phyloP scores from a whole-genome alignment of 2,329 filamentous ascomycete genomes.

The Anisogramma anomala region DNA sequence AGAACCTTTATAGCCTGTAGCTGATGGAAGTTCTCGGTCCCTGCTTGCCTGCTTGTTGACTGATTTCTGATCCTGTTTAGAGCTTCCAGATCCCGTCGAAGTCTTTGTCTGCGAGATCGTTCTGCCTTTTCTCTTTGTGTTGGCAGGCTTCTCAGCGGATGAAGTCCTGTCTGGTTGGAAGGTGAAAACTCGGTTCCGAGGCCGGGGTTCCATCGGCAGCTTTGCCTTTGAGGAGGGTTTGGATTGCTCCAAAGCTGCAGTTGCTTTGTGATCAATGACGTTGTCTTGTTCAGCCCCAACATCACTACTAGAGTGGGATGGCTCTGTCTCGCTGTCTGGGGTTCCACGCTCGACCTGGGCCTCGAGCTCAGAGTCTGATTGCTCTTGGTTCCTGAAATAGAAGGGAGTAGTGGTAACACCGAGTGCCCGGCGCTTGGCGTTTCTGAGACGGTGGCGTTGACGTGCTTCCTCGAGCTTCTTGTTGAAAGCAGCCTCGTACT shows the following conservation, averaged over 20 bases:
- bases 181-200: constrained; percentile 2
- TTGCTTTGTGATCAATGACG: constrained; percentile 3
- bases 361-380: constrained; percentile 9
- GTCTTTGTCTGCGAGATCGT: neutral
- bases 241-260: neutral
- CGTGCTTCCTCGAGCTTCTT: constrained; percentile 21
- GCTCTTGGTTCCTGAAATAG: constrained; percentile 16
- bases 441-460: constrained; percentile 31
- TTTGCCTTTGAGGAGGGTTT: constrained; percentile 1
- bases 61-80: neutral
- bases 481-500: constrained; percentile 26
- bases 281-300: constrained; percentile 8
- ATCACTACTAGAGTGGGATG: too few species aligned
- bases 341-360: neutral
- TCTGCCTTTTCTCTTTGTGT: neutral
- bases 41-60: neutral
- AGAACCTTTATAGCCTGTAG: constrained; percentile 26
- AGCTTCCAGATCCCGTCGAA: neutral
- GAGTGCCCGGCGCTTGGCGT: constrained; percentile 29
- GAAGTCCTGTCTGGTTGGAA: constrained; percentile 33
- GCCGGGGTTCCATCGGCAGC: neutral
- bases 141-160: constrained; percentile 17
- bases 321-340: neutral
- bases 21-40: constrained; percentile 1
- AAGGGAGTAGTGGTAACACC: constrained; percentile 27